Evolutionary conservation across 192 early-diverging fungal genomes (phyloP), one percentile per base, ranked within the genome.

Genomic region (Dissophora ornata): DNA sequence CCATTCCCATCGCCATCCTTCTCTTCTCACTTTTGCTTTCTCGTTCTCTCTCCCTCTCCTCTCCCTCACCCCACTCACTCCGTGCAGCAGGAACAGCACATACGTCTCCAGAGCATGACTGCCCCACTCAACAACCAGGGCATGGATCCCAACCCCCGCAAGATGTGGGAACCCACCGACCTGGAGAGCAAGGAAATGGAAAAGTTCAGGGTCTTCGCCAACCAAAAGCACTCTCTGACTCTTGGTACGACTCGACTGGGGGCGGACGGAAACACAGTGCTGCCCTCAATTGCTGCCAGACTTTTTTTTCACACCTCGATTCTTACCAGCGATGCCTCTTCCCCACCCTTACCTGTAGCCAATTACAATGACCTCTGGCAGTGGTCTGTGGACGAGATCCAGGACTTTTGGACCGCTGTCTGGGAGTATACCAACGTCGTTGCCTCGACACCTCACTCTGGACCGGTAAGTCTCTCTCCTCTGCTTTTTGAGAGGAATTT

Each of bases 401-500:
- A 84, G 60, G 71, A 85, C 13, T 99, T 99, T 81, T 99, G 97
- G 97, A 83, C 86, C 25, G 85, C 83, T 47, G 92, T 95, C 42
- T 95, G 94, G 94, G 89, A 93, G 49, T 95, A 86, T 57, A 90
- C 87, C 40, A 73, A 79, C 19, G 82, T 95, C 32, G 65, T 84
- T 25, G 58, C 82, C 21, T 86, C 85, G 0, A 79, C 19, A 50
- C 81, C 63, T 47, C 80, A 48, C 21, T 26, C 63, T 32, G 71
- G 71, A 29, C 57, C 71, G 22, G 71, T 75, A 75, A 54, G 71
- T 67, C 15, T 7, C 11, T 18, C 18, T 38, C 8, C n/a, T n/a
- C n/a, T n/a, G n/a, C n/a, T n/a, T n/a, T n/a, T n/a, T n/a, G n/a
- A n/a, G 36, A 38, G 36, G 36, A 18, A 15, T 6, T 7, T 42